phyloP scores from a whole-genome alignment of 2,329 filamentous ascomycete species.

The Ascocoryne sarcoides region DNA sequence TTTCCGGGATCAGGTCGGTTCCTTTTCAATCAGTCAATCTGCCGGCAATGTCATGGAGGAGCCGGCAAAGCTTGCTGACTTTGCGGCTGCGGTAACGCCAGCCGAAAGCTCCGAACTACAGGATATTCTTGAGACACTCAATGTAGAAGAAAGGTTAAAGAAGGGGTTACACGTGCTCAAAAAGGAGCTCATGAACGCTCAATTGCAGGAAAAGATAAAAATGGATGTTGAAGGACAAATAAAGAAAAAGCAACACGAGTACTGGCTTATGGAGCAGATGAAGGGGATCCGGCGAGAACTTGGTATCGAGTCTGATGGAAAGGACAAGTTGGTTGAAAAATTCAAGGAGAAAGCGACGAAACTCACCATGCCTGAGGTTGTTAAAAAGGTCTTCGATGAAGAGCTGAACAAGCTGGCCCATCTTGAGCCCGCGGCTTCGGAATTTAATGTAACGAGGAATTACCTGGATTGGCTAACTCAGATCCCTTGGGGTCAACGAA shows the following conservation, averaged over 20 bases:
- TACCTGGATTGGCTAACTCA: constrained; percentile 98
- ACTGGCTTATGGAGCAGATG: constrained; percentile 99
- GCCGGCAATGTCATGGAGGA: constrained; percentile 93
- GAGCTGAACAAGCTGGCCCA: constrained; percentile 96
- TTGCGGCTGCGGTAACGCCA: constrained; percentile 92
- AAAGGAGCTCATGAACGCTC: constrained; percentile 97
- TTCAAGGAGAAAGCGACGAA: constrained; percentile 94
- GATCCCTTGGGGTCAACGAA: constrained; percentile 93
- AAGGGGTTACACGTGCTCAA: constrained; percentile 90
- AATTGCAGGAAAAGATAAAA: constrained; percentile 92
- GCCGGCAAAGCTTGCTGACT: constrained; percentile 90
- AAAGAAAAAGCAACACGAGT: constrained; percentile 92
- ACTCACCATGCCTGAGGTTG: constrained; percentile 91
- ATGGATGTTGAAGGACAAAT: constrained; percentile 98
- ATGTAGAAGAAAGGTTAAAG: constrained; percentile 85
- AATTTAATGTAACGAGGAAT: constrained; percentile 97
- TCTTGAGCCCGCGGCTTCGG: constrained; percentile 88
- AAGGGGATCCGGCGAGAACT: constrained; percentile 94
- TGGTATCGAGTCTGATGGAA: constrained; percentile 93
- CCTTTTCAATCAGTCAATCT: constrained; percentile 91
- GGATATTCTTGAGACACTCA: constrained; percentile 78
- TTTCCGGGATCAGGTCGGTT: constrained; percentile 95
- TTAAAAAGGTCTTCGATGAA: constrained; percentile 96
- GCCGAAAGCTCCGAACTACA: constrained; percentile 89
- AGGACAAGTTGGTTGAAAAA: constrained; percentile 94